These are phyloP conservation scores for Suhomyces sp. DNA, from an alignment of 805 yeast species.

Conservation along the genomic window DNA sequence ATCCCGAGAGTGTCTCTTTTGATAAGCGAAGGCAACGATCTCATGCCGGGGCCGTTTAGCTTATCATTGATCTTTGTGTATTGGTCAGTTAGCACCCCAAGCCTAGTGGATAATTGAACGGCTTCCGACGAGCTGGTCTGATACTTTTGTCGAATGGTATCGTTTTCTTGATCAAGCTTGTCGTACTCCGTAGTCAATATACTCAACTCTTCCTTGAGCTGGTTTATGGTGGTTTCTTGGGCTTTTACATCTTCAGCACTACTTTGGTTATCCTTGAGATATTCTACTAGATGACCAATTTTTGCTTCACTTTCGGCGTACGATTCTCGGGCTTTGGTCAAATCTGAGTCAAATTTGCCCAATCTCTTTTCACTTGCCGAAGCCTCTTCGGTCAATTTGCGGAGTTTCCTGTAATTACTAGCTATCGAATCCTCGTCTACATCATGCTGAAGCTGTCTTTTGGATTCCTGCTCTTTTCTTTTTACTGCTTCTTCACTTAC, in stretches of 20 bases:
- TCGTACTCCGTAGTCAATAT: slow-evolving; percentile 24
- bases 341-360: slow-evolving; percentile 30
- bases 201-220: slow-evolving; percentile 25
- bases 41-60: slow-evolving; percentile 34
- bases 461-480: slow-evolving; percentile 18
- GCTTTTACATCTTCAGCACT: slow-evolving; percentile 2
- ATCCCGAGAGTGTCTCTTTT: slow-evolving; percentile 31
- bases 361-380: slow-evolving; percentile 30
- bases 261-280: slow-evolving; percentile 17
- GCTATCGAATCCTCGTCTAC: slow-evolving; percentile 33
- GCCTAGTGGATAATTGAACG: slow-evolving; percentile 22
- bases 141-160: slow-evolving; percentile 26
- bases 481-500: background rate
- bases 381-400: slow-evolving; percentile 37
- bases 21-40: slow-evolving; percentile 31
- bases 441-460: slow-evolving; percentile 33
- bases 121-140: slow-evolving; percentile 36
- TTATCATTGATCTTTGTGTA: slow-evolving; percentile 19
- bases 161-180: slow-evolving; percentile 28
- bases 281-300: slow-evolving; percentile 4
- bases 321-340: slow-evolving; percentile 16
- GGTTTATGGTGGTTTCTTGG: slow-evolving; percentile 21
- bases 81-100: slow-evolving; percentile 18
- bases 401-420: slow-evolving; percentile 27
- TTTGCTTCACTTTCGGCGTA: slow-evolving; percentile 13